A percentile compares a stretch with the other conserved stretches of the same genome.
These are phyloP conservation scores for Blastomyces parvus DNA, from an alignment of 2,329 filamentous ascomycete genomes.

Conservation along the genomic window DNA sequence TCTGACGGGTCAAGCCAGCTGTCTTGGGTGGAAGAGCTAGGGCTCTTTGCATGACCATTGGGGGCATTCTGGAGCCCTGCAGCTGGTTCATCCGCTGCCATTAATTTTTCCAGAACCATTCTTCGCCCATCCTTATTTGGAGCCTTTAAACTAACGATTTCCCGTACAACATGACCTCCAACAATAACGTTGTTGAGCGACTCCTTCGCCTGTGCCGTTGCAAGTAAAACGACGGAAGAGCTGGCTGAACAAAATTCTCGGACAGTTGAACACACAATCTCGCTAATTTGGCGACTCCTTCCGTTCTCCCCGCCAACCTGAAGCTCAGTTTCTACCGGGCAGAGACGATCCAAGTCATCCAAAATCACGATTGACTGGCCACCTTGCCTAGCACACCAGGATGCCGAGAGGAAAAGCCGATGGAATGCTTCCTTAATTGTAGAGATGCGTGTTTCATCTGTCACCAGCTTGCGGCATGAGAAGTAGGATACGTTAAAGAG, in stretches of 20 bases:
- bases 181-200: conserved; percentile 82
- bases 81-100: conserved; percentile 38
- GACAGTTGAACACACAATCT: conserved; percentile 73
- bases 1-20: conserved; percentile 70
- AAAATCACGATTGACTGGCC: conserved; percentile 77
- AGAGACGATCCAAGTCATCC: conserved; percentile 87
- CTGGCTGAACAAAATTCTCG: conserved; percentile 73
- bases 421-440: conserved; percentile 83
- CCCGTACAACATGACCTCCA: conserved; percentile 81
- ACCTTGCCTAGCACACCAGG: conserved; percentile 81
- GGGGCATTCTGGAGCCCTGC: conserved; percentile 26
- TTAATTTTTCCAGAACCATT: conserved; percentile 71
- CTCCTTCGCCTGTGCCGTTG: conserved; percentile 88
- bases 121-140: conserved; percentile 85
- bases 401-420: conserved; percentile 75
- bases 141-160: conserved; percentile 81
- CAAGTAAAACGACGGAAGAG: conserved; percentile 74
- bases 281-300: conserved; percentile 82
- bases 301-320: conserved; percentile 91
- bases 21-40: conserved; percentile 39
- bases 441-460: conserved; percentile 79
- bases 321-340: conserved; percentile 85
- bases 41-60: conserved; percentile 26
- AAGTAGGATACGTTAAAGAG: conserved; percentile 81
- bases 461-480: conserved; percentile 75